Evolutionary conservation across 441 rosid species (phyloP).

Genomic region (Populus tomentosa): DNA sequence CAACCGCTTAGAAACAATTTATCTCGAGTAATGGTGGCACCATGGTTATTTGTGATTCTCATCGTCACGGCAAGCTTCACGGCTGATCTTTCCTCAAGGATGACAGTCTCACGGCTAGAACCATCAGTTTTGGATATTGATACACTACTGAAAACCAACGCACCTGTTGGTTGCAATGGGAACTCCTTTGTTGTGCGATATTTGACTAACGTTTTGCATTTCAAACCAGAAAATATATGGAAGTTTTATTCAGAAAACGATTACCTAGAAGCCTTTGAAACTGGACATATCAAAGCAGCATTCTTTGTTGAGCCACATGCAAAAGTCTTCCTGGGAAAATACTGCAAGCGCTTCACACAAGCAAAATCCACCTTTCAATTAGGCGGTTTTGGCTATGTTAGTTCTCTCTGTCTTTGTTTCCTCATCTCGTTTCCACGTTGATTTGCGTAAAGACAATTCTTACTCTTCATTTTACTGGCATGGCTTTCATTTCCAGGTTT

Average conservation of each 20-base stretch:
- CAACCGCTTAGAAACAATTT: conserved; percentile 16
- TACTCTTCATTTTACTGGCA: background rate
- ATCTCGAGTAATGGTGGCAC: conserved; percentile 24
- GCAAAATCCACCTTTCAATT: conserved; percentile 20
- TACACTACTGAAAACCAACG: conserved; percentile 24
- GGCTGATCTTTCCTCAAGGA: conserved; percentile 22
- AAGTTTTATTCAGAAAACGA: conserved; percentile 10
- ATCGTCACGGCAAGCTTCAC: conserved; percentile 22
- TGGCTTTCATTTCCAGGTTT: background rate
- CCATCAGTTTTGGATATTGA: conserved; percentile 26
- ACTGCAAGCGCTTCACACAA: conserved; percentile 25
- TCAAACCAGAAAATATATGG: conserved; percentile 19
- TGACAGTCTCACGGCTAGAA: conserved; percentile 27
- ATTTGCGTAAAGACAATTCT: too few relatives aligned
- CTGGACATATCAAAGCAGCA: conserved; percentile 22
- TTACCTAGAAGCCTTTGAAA: conserved; percentile 19
- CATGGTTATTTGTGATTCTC: conserved; percentile 31
- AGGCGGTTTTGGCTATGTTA: conserved; percentile 30
- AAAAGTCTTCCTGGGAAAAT: conserved; percentile 27
- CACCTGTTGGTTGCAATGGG: conserved; percentile 28
- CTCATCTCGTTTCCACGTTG: too few relatives aligned
- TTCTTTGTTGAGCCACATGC: conserved; percentile 32
- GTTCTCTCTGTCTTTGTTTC: background rate
- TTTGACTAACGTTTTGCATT: conserved; percentile 16
- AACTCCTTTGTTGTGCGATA: conserved; percentile 26